A percentile compares a stretch with the other conserved stretches of the same genome.
phyloP scores from a whole-genome alignment of 2,329 filamentous ascomycete genomes.

The Coniochaeta prunicola region DNA sequence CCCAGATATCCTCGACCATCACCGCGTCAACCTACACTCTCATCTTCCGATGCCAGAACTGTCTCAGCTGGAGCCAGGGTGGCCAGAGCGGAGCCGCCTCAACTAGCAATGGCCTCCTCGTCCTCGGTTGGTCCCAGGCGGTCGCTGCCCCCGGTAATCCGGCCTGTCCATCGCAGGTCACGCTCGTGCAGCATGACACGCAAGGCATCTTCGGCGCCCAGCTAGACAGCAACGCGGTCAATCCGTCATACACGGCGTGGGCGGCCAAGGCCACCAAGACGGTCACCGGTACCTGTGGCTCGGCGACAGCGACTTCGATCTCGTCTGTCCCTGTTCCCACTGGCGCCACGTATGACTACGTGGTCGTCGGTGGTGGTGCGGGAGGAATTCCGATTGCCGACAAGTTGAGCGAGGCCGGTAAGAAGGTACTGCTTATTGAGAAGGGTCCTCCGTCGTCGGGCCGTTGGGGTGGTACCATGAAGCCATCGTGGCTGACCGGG shows the following conservation, averaged over 20 bases:
- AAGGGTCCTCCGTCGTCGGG: constrained; percentile 50
- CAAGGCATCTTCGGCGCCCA: constrained; percentile 21
- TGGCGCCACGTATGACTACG: constrained; percentile 49
- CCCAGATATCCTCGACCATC: constrained; percentile 45
- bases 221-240: constrained; percentile 18
- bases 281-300: constrained; percentile 16
- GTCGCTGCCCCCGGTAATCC: constrained; percentile 27
- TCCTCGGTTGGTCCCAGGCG: constrained; percentile 44
- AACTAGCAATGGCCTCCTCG: constrained; percentile 18
- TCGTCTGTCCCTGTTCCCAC: constrained; percentile 24
- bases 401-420: constrained; percentile 51
- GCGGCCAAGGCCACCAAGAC: constrained; percentile 24
- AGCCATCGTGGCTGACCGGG: constrained; percentile 48
- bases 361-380: constrained; percentile 52
- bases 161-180: constrained; percentile 20
- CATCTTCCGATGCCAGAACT: constrained; percentile 51
- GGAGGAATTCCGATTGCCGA: constrained; percentile 53
- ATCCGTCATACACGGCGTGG: constrained; percentile 21
- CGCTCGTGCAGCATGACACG: constrained; percentile 23
- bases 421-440: constrained; percentile 51
- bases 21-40: constrained; percentile 49
- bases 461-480: constrained; percentile 50
- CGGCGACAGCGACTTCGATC: constrained; percentile 17
- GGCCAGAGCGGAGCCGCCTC: constrained; percentile 31
- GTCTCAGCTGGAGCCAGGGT: constrained; percentile 38